These are phyloP conservation scores for Zygosaccharomyces rouxii DNA, from an alignment of 805 yeast species.

Conservation along the genomic window DNA sequence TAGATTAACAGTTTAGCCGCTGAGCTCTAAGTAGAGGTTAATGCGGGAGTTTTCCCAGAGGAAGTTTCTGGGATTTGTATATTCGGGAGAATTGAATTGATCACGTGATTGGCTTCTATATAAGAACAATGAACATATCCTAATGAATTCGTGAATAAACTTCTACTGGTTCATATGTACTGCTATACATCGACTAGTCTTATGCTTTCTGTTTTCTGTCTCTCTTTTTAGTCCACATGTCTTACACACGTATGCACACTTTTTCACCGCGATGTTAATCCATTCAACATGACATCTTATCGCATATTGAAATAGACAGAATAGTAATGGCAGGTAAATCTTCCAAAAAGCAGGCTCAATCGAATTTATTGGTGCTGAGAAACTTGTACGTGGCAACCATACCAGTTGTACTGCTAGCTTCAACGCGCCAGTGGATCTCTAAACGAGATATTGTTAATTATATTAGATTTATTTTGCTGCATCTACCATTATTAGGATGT, in stretches of 20 bases:
- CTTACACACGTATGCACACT: neutral
- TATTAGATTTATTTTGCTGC: slow-evolving; percentile 24
- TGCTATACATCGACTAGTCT: neutral
- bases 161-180: too few species aligned
- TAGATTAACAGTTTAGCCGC: neutral
- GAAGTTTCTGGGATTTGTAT: neutral
- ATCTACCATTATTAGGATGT: slow-evolving; percentile 36
- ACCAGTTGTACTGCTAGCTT: slow-evolving; percentile 29
- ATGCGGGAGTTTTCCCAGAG: neutral
- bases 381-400: slow-evolving; percentile 26
- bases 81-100: neutral
- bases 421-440: slow-evolving; percentile 37
- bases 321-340: slow-evolving; percentile 54
- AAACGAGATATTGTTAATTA: slow-evolving; percentile 19
- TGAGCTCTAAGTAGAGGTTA: neutral
- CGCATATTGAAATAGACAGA: slow-evolving; percentile 43
- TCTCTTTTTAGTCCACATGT: neutral
- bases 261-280: neutral
- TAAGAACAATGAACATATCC: too few species aligned
- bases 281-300: neutral
- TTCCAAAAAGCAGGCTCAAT: slow-evolving; percentile 47
- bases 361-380: slow-evolving; percentile 21
- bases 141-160: too few species aligned
- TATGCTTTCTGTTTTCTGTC: neutral
- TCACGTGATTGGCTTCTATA: neutral